Percentiles rank a stretch among this genome's conserved stretches.
Conservation (phyloP, 192 early-diverging fungal genomes). For the Coemansia sp. region DNA sequence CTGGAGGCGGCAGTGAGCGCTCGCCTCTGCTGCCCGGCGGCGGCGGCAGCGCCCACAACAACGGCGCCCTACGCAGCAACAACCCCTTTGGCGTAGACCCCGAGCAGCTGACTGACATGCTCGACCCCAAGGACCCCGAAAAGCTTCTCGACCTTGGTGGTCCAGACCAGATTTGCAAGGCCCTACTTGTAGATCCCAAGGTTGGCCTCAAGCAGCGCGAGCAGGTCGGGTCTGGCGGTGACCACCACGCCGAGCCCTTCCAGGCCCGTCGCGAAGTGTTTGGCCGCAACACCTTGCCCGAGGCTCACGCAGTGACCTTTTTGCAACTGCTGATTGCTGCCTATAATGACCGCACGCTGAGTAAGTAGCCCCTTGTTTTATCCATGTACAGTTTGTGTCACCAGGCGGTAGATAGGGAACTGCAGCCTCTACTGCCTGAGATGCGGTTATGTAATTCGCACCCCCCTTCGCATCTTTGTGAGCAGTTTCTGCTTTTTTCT, state of each 20-base stretch:
- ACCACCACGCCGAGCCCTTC: conserved; percentile 46
- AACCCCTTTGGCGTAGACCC: conserved; percentile 57
- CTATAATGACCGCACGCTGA: conserved; percentile 74
- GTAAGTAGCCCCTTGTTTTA: conserved; percentile 31
- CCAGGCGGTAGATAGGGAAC: neutral
- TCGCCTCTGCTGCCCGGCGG: conserved; percentile 50
- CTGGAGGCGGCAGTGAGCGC: conserved; percentile 49
- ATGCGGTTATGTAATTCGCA: conserved; percentile 4
- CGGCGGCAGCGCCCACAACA: conserved; percentile 12
- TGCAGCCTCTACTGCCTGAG: neutral
- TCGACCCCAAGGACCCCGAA: conserved; percentile 70
- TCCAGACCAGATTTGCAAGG: conserved; percentile 60
- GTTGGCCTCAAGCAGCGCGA: conserved; percentile 62
- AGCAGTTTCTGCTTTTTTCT: neutral
- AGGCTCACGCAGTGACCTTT: conserved; percentile 60
- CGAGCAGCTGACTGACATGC: conserved; percentile 60
- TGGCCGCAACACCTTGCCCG: conserved; percentile 61
- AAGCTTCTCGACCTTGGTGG: conserved; percentile 66
- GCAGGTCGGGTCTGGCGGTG: conserved; percentile 41
- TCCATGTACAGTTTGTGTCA: neutral
- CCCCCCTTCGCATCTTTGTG: neutral
- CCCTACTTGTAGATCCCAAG: conserved; percentile 64
- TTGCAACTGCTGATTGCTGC: conserved; percentile 61
- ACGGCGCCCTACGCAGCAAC: conserved; percentile 4
- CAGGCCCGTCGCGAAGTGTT: conserved; percentile 56